These are phyloP conservation scores for Leishmania mexicana DNA, from an alignment of 208 protist species.

Conservation along the genomic window DNA sequence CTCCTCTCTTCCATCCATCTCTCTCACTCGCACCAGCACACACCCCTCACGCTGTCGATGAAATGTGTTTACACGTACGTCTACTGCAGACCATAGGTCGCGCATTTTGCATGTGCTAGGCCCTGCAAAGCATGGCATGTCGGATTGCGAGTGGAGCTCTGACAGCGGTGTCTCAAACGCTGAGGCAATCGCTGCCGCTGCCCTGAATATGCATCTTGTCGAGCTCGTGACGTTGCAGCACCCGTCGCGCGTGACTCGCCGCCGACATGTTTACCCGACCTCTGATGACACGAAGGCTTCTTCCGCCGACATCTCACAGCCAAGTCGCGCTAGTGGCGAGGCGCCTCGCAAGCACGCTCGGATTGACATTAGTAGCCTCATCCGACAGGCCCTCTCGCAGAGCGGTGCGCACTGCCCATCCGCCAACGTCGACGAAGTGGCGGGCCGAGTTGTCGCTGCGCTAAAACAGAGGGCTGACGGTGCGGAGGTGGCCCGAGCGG, in stretches of 20 bases:
- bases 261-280: neutral
- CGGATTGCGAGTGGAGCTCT: conserved; percentile 19
- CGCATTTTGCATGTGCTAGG: neutral
- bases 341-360: conserved; percentile 14
- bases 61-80: neutral
- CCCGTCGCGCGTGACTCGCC: conserved; percentile 19
- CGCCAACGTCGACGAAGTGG: conserved; percentile 14
- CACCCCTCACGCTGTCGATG: neutral
- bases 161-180: conserved; percentile 10
- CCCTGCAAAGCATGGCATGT: neutral
- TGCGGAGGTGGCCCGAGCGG: conserved; percentile 34
- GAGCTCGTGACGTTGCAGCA: conserved; percentile 7
- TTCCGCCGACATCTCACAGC: neutral
- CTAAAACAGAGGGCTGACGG: conserved; percentile 28
- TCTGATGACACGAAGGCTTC: neutral
- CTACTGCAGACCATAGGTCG: neutral
- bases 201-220: conserved; percentile 18
- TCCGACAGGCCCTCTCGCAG: conserved; percentile 20
- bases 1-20: neutral
- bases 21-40: neutral
- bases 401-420: neutral
- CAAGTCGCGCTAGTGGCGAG: neutral
- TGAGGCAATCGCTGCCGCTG: neutral
- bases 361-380: conserved; percentile 17
- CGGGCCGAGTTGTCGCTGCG: conserved; percentile 27